phyloP scores from a whole-genome alignment of 805 yeast genomes.

The Starmerella apis region DNA sequence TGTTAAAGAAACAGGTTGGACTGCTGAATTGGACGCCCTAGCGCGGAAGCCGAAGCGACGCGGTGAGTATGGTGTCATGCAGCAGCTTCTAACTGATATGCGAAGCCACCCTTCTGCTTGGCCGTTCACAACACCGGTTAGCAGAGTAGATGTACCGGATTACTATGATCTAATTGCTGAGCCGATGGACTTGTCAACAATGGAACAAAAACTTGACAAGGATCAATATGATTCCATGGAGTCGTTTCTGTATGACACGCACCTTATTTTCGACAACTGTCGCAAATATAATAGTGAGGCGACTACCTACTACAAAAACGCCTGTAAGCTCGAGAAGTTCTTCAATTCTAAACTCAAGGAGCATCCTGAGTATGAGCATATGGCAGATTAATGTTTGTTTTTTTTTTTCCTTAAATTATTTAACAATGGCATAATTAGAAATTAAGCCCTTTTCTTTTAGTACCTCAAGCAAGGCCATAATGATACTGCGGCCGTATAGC shows the following conservation, averaged over 20 bases:
- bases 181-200: conserved; percentile 94
- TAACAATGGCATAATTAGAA: neutral
- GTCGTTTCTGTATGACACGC: conserved; percentile 80
- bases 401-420: neutral
- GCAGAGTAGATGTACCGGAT: conserved; percentile 87
- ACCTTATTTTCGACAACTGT: conserved; percentile 80
- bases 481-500: no score
- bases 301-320: conserved; percentile 91
- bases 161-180: conserved; percentile 93
- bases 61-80: conserved; percentile 91
- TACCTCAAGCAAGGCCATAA: no score
- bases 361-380: conserved; percentile 80
- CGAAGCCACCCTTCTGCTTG: conserved; percentile 94
- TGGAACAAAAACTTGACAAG: conserved; percentile 86
- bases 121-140: conserved; percentile 94
- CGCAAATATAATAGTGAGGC: conserved; percentile 85
- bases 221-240: conserved; percentile 87
- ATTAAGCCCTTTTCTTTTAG: no score
- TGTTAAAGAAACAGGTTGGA: conserved; percentile 89
- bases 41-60: conserved; percentile 92
- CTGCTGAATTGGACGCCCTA: conserved; percentile 92
- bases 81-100: conserved; percentile 72
- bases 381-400: conserved; percentile 49
- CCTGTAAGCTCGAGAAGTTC: conserved; percentile 85
- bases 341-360: conserved; percentile 73